Evolutionary conservation across 2,329 filamentous ascomycete genomes (phyloP).

Genomic region (Neonectria coccinea): DNA sequence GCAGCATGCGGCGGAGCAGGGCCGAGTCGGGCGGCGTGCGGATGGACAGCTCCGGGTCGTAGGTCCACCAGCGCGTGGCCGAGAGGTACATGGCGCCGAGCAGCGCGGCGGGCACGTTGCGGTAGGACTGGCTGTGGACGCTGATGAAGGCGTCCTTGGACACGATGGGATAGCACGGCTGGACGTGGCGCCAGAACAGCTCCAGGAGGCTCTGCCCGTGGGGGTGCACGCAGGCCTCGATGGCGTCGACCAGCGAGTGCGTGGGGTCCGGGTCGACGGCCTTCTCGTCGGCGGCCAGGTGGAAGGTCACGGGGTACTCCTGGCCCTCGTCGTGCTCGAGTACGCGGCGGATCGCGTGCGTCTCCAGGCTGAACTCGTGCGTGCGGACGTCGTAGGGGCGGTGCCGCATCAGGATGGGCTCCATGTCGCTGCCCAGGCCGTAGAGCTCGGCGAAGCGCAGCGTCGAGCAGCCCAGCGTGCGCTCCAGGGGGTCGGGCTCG

Average conservation of each 20-base stretch:
- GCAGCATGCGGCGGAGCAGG: conserved; percentile 41
- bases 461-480: conserved; percentile 43
- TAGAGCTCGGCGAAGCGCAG: conserved; percentile 49
- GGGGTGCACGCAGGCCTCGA: conserved; percentile 69
- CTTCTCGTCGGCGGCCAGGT: conserved; percentile 49
- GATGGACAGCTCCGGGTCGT: conserved; percentile 51
- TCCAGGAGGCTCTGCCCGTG: conserved; percentile 70
- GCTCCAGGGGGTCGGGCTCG: conserved; percentile 34
- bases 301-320: conserved; percentile 50
- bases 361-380: conserved; percentile 61
- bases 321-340: conserved; percentile 60
- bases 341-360: conserved; percentile 70
- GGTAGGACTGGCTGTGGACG: conserved; percentile 63
- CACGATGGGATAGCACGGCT: conserved; percentile 64
- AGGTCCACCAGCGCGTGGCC: conserved; percentile 66
- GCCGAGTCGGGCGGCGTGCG: conserved; percentile 42
- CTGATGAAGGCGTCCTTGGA: conserved; percentile 66
- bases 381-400: conserved; percentile 64
- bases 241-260: conserved; percentile 51
- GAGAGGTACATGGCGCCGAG: conserved; percentile 68
- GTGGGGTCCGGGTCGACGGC: conserved; percentile 44
- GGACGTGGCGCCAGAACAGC: conserved; percentile 70
- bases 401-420: conserved; percentile 50
- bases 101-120: conserved; percentile 63
- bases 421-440: conserved; percentile 51